A percentile compares a stretch with the other conserved stretches of the same genome.
Evolutionary conservation across 2,329 filamentous ascomycete genomes (phyloP).

Genomic region (Hypoxylon sp.): DNA sequence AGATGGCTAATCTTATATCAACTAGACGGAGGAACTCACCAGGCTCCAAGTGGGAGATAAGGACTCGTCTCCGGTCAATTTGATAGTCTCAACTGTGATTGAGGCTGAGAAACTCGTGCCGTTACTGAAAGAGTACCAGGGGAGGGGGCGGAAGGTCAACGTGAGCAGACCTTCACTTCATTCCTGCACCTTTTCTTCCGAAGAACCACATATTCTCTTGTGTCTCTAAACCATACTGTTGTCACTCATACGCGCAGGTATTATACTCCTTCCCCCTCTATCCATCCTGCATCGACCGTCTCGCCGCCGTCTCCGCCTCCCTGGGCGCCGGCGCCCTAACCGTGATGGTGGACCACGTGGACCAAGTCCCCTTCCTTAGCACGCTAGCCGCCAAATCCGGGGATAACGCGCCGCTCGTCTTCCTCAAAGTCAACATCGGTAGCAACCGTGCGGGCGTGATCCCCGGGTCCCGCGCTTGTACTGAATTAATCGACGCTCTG

Average conservation of each 20-base stretch:
- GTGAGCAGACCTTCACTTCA: conserved; percentile 57
- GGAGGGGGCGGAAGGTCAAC: conserved; percentile 69
- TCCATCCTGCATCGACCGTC: conserved; percentile 71
- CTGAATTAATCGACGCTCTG: conserved; percentile 62
- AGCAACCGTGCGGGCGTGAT: conserved; percentile 78
- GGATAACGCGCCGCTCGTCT: conserved; percentile 69
- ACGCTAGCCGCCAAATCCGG: conserved; percentile 60
- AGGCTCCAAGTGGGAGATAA: conserved; percentile 77
- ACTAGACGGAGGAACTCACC: conserved; percentile 75
- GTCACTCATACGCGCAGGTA: conserved; percentile 61
- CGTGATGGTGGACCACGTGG: conserved; percentile 78
- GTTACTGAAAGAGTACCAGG: conserved; percentile 71
- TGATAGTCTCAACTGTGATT: conserved; percentile 81
- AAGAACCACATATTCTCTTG: background rate
- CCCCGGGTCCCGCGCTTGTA: conserved; percentile 63
- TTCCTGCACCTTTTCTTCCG: background rate
- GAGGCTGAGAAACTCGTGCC: conserved; percentile 79
- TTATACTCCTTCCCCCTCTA: conserved; percentile 81
- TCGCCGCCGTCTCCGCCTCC: conserved; percentile 68
- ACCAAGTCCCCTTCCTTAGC: conserved; percentile 69
- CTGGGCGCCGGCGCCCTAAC: conserved; percentile 72
- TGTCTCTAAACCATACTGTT: too few species aligned
- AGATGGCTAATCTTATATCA: conserved; percentile 8
- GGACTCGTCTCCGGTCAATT: conserved; percentile 64
- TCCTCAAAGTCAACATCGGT: conserved; percentile 83